These are phyloP conservation scores for Chlorophyllum brunneum DNA, from an alignment of 768 basidiomycete species.

Conservation along the genomic window DNA sequence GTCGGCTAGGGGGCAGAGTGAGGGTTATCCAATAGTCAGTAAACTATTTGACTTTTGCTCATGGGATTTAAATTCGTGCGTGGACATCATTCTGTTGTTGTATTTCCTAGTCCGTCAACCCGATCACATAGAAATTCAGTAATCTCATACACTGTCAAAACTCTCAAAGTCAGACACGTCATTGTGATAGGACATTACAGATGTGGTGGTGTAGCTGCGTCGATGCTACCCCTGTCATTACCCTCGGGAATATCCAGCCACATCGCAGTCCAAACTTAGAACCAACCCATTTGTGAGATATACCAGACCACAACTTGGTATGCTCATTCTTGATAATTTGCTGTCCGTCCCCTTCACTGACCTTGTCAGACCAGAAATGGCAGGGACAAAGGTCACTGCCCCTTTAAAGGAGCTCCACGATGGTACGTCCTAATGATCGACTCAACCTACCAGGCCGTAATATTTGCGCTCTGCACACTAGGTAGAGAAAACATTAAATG, in stretches of 20 bases:
- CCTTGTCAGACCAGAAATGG: constrained; percentile 29
- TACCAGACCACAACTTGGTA: constrained; percentile 32
- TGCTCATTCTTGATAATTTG: neutral
- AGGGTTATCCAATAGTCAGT: constrained; percentile 24
- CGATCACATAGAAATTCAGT: constrained; percentile 21
- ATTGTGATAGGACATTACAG: constrained; percentile 29
- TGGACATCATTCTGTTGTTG: neutral
- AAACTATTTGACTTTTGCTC: constrained; percentile 9
- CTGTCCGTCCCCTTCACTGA: neutral
- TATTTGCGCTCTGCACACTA: constrained; percentile 38
- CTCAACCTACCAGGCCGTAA: neutral
- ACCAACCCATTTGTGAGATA: constrained; percentile 33
- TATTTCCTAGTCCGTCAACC: neutral
- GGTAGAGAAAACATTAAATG: constrained; percentile 40
- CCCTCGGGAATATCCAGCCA: constrained; percentile 15
- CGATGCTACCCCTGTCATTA: constrained; percentile 20
- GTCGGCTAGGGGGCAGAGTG: constrained; percentile 17
- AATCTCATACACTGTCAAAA: constrained; percentile 24
- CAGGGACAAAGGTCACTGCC: constrained; percentile 16
- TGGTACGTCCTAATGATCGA: constrained; percentile 20
- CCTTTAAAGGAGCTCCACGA: constrained; percentile 23
- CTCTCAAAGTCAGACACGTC: constrained; percentile 27
- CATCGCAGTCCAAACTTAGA: constrained; percentile 37
- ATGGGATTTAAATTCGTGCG: constrained; percentile 25
- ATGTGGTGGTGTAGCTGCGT: constrained; percentile 27